Evolutionary conservation across 1,139 yeast genomes (phyloP), one percentile per base, ranked within the genome.

Genomic region (Pichia cactophila): DNA sequence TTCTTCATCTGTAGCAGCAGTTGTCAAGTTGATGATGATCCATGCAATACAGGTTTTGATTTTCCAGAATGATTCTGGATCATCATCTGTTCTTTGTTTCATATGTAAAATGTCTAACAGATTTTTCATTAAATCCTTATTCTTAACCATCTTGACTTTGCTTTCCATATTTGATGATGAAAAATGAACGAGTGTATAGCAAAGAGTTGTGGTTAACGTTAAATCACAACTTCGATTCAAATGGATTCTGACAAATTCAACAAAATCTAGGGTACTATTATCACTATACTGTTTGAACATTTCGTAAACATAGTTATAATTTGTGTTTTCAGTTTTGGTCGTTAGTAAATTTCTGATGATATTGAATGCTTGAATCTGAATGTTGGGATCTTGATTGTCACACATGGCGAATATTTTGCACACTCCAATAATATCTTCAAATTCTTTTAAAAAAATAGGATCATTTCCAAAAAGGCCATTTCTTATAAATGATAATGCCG

Each of bases 261-360:
- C 63, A 42, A 71, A 64, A 47, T 66, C 65, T 0, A 61, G 56
- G 9, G 68, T 66, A 16, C 60, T 62, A n/a, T 60, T 53, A n/a
- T 49, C 29, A 14, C 38, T 47, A 35, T 29, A 44, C n/a, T 33
- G 14, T 26, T 41, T 17, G 39, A 69, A 65, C 59, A 63, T 65
- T n/a, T 62, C 63, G 47, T 77, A 61, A 11, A 78, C 58, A 38
- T 65, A 59, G 45, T 69, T 70, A 2, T 78, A 72, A 53, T 81
- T 78, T 42, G 71, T 70, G 26, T 78, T 70, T 31, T 2, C n/a
- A 12, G 35, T 31, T 3, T 86, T 77, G n/a, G 82, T 79, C 38
- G 89, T 81, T 0, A 90, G 78, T 46, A 85, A 67, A 61, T 89
- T 89, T 52, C 96, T 70, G 46, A 89, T 62, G n/a, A 86, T 76